Percentiles rank a stretch among this genome's conserved stretches.
Evolutionary conservation across 2,329 filamentous ascomycete species (phyloP).

Genomic region (Alternaria burnsii): DNA sequence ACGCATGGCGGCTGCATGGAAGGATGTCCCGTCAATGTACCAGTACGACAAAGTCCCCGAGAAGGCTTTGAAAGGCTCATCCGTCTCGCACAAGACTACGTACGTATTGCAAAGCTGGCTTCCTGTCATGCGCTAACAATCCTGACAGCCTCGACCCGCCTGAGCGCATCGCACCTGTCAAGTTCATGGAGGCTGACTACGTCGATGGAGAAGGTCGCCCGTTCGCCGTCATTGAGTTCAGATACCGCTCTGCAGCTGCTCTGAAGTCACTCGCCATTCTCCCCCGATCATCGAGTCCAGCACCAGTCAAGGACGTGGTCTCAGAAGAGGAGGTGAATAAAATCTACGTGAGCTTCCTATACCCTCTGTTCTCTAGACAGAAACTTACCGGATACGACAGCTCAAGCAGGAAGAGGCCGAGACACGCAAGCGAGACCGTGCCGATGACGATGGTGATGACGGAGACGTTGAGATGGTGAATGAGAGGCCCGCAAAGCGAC

Average conservation of each 20-base stretch:
- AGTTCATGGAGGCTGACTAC: slow-evolving; percentile 4
- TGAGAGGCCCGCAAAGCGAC: slow-evolving; percentile 13
- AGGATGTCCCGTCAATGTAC: slow-evolving; percentile 4
- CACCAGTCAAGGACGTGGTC: slow-evolving; percentile 7
- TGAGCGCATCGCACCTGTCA: slow-evolving; percentile 7
- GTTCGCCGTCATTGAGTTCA: slow-evolving; percentile 26
- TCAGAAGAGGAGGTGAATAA: not conserved
- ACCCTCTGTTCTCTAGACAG: not conserved
- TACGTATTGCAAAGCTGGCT: not conserved
- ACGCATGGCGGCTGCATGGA: slow-evolving; percentile 1
- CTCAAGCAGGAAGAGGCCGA: not conserved
- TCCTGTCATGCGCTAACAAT: not conserved
- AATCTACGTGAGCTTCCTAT: not conserved
- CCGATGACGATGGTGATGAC: not conserved
- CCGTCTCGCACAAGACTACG: slow-evolving; percentile 14
- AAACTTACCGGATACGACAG: not conserved
- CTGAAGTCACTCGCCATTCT: slow-evolving; percentile 42
- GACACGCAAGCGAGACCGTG: slow-evolving; percentile 8
- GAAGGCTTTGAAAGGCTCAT: slow-evolving; percentile 15
- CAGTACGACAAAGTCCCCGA: slow-evolving; percentile 8
- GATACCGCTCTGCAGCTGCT: slow-evolving; percentile 25
- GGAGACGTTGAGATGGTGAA: slow-evolving; percentile 10
- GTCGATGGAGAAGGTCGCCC: slow-evolving; percentile 7
- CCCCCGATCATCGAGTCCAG: slow-evolving; percentile 28
- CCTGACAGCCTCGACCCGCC: slow-evolving; percentile 2